A percentile compares a stretch with the other conserved stretches of the same genome.
These are phyloP conservation scores for Salmacisia buchloeana DNA, from an alignment of 1,284 basidiomycete species.

Conservation along the genomic window DNA sequence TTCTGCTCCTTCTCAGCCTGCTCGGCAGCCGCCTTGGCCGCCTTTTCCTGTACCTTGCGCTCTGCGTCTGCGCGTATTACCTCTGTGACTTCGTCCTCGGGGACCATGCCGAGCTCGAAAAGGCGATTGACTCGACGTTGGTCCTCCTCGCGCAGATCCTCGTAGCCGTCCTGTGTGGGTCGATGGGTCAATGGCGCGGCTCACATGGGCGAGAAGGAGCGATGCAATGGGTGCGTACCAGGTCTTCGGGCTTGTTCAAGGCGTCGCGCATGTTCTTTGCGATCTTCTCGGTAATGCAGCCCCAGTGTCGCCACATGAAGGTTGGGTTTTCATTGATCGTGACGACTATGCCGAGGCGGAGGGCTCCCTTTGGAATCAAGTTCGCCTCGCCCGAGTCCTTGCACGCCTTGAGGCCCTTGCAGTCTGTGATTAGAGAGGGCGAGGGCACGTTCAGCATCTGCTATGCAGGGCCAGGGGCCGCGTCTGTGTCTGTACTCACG, in stretches of 20 bases:
- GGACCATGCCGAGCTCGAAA: background rate
- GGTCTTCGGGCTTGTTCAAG: background rate
- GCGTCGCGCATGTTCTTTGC: background rate
- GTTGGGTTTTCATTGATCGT: background rate
- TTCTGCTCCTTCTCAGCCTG: background rate
- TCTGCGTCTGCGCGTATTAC: background rate
- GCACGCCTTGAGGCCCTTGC: slow-evolving; percentile 4
- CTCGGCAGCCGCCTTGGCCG: background rate
- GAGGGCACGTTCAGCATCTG: too few relatives aligned
- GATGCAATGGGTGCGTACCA: too few relatives aligned
- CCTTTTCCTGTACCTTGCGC: slow-evolving; percentile 2
- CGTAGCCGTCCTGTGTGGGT: slow-evolving; percentile 8
- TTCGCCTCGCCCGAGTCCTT: background rate
- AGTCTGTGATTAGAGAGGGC: background rate
- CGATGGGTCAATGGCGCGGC: too few relatives aligned
- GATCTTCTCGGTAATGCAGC: background rate
- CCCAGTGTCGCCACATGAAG: slow-evolving; percentile 5
- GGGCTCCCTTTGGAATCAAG: slow-evolving; percentile 1
- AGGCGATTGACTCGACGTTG: background rate
- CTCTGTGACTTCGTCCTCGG: background rate
- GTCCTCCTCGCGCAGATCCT: background rate
- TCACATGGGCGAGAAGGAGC: too few relatives aligned
- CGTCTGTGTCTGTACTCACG: background rate
- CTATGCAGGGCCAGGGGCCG: too few relatives aligned
- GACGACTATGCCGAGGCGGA: background rate